These are phyloP conservation scores for Chrysosphaeria jannelii DNA, from an alignment of 2,329 filamentous ascomycete species.

Conservation along the genomic window DNA sequence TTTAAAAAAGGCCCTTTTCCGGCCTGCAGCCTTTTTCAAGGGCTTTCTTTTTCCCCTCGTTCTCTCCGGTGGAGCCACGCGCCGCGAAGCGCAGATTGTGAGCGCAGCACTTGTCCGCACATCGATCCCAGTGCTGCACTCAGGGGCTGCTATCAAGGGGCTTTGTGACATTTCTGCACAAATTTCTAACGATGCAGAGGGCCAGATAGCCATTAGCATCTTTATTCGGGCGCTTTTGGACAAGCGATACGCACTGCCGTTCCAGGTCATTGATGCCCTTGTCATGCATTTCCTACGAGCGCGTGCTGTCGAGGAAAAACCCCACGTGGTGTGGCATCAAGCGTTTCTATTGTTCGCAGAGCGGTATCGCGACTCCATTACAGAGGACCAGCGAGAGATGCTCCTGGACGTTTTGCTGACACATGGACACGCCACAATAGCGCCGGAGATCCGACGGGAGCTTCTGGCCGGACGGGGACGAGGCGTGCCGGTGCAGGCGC, in stretches of 20 bases:
- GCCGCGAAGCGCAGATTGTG: constrained; percentile 78
- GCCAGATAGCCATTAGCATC: constrained; percentile 74
- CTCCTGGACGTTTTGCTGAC: constrained; percentile 62
- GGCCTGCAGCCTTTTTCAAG: constrained; percentile 90
- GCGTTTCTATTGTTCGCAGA: constrained; percentile 76
- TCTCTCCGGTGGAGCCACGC: constrained; percentile 56
- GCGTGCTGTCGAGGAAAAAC: constrained; percentile 15
- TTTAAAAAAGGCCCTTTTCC: constrained; percentile 76
- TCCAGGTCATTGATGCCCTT: constrained; percentile 74
- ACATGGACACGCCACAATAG: constrained; percentile 65
- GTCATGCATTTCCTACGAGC: constrained; percentile 67
- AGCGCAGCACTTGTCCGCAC: constrained; percentile 61
- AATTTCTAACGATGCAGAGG: constrained; percentile 59
- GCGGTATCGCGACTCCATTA: constrained; percentile 82
- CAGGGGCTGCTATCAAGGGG: constrained; percentile 66
- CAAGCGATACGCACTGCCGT: constrained; percentile 90
- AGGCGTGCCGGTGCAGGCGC: constrained; percentile 36
- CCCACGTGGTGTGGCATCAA: constrained; percentile 84
- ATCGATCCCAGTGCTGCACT: constrained; percentile 73
- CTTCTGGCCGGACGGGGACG: constrained; percentile 64
- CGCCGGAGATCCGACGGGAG: constrained; percentile 71
- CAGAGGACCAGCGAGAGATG: constrained; percentile 68
- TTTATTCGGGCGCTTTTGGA: constrained; percentile 82
- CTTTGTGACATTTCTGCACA: constrained; percentile 86
- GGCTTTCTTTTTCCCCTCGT: constrained; percentile 74